Conservation (phyloP, 805 yeast species). For the Sugiyamaella smithiae region DNA sequence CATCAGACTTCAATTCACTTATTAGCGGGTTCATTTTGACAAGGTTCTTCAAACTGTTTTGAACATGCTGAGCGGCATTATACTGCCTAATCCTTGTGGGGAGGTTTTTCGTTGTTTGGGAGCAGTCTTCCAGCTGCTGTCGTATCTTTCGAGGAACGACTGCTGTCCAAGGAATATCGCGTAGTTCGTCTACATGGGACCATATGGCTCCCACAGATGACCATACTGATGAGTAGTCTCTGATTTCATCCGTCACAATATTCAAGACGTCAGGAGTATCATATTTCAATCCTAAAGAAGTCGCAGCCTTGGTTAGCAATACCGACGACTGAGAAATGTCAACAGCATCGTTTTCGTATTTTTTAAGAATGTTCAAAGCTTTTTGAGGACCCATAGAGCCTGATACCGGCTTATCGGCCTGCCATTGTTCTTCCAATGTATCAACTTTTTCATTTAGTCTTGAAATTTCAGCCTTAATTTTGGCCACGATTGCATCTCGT, state of each 20-base stretch:
- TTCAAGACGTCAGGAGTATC: conserved; percentile 31
- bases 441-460: conserved; percentile 36
- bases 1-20: conserved; percentile 50
- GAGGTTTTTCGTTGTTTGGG: conserved; percentile 46
- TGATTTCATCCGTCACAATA: conserved; percentile 46
- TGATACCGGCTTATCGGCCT: conserved; percentile 30
- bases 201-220: conserved; percentile 51
- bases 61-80: conserved; percentile 63
- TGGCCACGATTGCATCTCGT: conserved; percentile 41
- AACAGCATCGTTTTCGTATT: conserved; percentile 29
- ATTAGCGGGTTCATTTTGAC: conserved; percentile 41
- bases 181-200: conserved; percentile 44
- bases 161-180: conserved; percentile 47
- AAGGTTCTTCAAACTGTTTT: conserved; percentile 42
- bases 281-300: conserved; percentile 31
- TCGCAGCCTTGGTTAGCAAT: conserved; percentile 36
- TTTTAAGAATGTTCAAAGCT: conserved; percentile 27
- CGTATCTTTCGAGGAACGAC: conserved; percentile 47
- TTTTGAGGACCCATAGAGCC: conserved; percentile 29
- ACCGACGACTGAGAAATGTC: conserved; percentile 18
- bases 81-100: conserved; percentile 64
- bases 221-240: conserved; percentile 64
- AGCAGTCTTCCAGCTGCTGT: conserved; percentile 49
- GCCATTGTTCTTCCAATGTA: conserved; percentile 47
- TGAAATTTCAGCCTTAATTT: conserved; percentile 41